Evolutionary conservation across 495 filamentous ascomycete species (phyloP), one percentile per base, ranked within the genome.

Genomic region (Podospora comata): DNA sequence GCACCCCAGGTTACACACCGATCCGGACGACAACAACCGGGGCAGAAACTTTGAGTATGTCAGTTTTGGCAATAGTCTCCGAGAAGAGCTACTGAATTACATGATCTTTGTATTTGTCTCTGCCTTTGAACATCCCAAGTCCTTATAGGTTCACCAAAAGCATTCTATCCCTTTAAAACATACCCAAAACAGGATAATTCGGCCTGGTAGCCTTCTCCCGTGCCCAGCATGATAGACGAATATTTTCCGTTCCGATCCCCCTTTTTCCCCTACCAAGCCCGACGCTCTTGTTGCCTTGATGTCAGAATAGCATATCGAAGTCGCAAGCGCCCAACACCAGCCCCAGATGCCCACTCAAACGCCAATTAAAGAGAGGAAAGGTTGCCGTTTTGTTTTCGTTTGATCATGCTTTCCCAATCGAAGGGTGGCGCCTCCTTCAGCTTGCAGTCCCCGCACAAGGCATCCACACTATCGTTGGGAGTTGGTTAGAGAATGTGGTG

Each of bases 371-470:
- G 4, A 32, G 30, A 48, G 15, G 39, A 48, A 48, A 48, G 6
- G 39, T 16, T 48, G 39, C 39, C 13, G 39, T 65, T 57, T 30
- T n/a, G 20, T 9, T 60, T 64, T 13, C 68, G 68, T 48, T 65
- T 66, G 55, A 76, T 74, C 69, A 75, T 61, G 56, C 34, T 18
- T 48, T 73, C 73, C 74, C 74, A 75, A 5, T 73, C 60, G 3
- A 55, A 62, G 11, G 66, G 65, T 16, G 60, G 68, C 16, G 48
- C 54, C 9, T 23, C 54, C 62, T 64, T 73, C 65, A 28, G 39
- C 20, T 70, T 73, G 69, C 74, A 76, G 60, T 75, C 71, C 27
- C 74, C 73, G 55, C 74, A 75, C 48, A 69, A 39, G 19, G 27
- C 32, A 11, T 59, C 19, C 0, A 53, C 65, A 16, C 68, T 73